Evolutionary conservation across 179 eudicot genomes (phyloP).

Genomic region (Drosera spatulata): DNA sequence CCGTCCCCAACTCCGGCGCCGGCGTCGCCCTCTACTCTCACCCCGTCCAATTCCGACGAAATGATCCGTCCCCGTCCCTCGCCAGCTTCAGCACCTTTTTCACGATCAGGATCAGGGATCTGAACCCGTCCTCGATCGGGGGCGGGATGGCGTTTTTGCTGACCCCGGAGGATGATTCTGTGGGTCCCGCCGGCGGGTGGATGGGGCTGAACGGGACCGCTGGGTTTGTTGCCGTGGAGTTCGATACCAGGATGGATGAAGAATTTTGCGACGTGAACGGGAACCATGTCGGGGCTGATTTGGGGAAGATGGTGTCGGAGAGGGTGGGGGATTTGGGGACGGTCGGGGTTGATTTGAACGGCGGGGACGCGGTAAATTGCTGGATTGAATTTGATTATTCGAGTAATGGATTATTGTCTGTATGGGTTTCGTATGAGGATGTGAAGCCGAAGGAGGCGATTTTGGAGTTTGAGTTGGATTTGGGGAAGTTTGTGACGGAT

Average conservation of each 20-base stretch:
- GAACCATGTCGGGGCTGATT: slow-evolving; percentile 84
- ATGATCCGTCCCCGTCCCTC: slow-evolving; percentile 25
- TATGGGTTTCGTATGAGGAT: slow-evolving; percentile 65
- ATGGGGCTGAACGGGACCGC: slow-evolving; percentile 22
- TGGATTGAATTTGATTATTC: slow-evolving; percentile 72
- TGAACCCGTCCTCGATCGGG: slow-evolving; percentile 79
- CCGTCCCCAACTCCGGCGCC: slow-evolving; percentile 76
- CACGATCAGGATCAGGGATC: slow-evolving; percentile 49
- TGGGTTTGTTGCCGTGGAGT: slow-evolving; percentile 53
- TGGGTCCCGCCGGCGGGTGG: slow-evolving; percentile 46
- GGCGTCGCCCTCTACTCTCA: slow-evolving; percentile 51
- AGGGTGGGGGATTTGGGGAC: slow-evolving; percentile 40
- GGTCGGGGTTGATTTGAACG: slow-evolving; percentile 49
- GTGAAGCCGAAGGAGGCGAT: slow-evolving; percentile 50
- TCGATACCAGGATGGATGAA: slow-evolving; percentile 77
- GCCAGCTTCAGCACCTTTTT: slow-evolving; percentile 65
- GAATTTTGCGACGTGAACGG: slow-evolving; percentile 65
- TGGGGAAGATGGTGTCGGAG: slow-evolving; percentile 46
- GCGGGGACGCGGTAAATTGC: slow-evolving; percentile 60
- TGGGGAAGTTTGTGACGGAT: slow-evolving; percentile 31
- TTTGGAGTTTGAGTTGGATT: slow-evolving; percentile 27
- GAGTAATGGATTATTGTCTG: slow-evolving; percentile 16
- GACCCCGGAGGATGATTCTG: slow-evolving; percentile 36
- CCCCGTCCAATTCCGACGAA: slow-evolving; percentile 35
- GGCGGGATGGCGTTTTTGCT: slow-evolving; percentile 74